A percentile compares a stretch with the other conserved stretches of the same genome.
Evolutionary conservation across 2,329 filamentous ascomycete species (phyloP).

Genomic region (Lizonia empirigonia): DNA sequence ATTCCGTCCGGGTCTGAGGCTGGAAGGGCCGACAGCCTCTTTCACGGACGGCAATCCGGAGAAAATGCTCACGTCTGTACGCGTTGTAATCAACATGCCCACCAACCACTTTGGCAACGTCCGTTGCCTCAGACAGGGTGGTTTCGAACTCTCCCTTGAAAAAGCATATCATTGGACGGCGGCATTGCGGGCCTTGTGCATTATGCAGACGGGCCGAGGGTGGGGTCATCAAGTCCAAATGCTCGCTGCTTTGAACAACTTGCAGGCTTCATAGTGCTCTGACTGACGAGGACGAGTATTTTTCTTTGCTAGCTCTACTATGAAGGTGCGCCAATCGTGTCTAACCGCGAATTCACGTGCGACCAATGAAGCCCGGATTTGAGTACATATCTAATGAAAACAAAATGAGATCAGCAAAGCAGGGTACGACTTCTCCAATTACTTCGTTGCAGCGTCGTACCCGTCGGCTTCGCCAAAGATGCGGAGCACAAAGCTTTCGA

Average conservation of each 20-base stretch:
- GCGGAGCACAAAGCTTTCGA: too few relatives aligned
- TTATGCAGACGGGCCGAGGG: slow-evolving; percentile 7
- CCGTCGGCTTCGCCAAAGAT: too few relatives aligned
- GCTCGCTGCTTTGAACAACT: not conserved
- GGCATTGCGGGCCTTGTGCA: not conserved
- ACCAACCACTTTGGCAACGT: slow-evolving; percentile 8
- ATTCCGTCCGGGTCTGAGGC: slow-evolving; percentile 36
- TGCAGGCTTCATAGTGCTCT: too few relatives aligned
- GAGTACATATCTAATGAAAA: too few relatives aligned
- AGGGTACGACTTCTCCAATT: too few relatives aligned
- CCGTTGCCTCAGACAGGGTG: slow-evolving; percentile 6
- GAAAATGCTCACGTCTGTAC: not conserved
- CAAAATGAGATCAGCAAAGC: too few relatives aligned
- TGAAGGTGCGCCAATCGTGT: too few relatives aligned
- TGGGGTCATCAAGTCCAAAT: not conserved
- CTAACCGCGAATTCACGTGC: too few relatives aligned
- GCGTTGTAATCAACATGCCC: slow-evolving; percentile 1
- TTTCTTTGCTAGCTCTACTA: too few relatives aligned
- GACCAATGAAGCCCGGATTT: too few relatives aligned
- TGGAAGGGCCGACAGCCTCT: not conserved
- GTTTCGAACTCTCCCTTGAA: slow-evolving; percentile 8
- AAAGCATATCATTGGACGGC: not conserved
- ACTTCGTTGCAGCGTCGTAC: too few relatives aligned
- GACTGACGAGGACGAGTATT: too few relatives aligned
- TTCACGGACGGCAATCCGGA: not conserved